A percentile compares a stretch with the other conserved stretches of the same genome.
These are phyloP conservation scores for Dichotomocladium elegans DNA, from an alignment of 371 early-diverging fungal species.

Conservation along the genomic window DNA sequence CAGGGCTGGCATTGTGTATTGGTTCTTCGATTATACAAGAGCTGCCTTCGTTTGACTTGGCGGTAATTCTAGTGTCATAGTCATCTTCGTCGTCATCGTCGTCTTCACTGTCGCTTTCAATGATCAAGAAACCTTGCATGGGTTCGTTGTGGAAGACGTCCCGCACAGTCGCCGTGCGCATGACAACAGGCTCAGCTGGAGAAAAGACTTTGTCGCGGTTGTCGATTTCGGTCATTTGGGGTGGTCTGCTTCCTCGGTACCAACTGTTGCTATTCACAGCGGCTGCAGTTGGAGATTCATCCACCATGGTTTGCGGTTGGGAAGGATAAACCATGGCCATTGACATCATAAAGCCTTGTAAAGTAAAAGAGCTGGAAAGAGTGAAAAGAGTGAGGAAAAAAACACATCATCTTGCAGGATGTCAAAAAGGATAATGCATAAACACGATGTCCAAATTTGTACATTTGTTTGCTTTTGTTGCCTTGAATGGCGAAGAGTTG, in stretches of 20 bases:
- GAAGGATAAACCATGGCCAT: not conserved
- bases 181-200: not conserved
- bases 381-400: constrained; percentile 2
- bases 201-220: not conserved
- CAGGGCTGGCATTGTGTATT: not conserved
- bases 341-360: constrained; percentile 1
- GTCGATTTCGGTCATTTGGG: not conserved
- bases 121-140: constrained; percentile 9
- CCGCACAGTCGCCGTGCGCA: constrained; percentile 15
- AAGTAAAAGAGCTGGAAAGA: not conserved
- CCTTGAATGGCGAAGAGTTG: not conserved
- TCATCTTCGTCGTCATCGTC: constrained; percentile 12
- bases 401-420: not conserved
- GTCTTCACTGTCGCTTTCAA: constrained; percentile 7
- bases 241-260: too few species aligned
- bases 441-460: constrained; percentile 9
- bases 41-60: not conserved
- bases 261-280: too few species aligned
- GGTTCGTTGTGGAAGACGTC: constrained; percentile 7
- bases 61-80: not conserved
- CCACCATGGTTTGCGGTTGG: too few species aligned
- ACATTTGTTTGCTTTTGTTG: constrained; percentile 13
- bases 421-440: not conserved
- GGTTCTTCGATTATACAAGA: too few species aligned
- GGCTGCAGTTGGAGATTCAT: too few species aligned